Percentiles rank a stretch among this genome's conserved stretches.
These are phyloP conservation scores for Colletotrichum aenigma DNA, from an alignment of 2,329 filamentous ascomycete genomes.

Conservation along the genomic window DNA sequence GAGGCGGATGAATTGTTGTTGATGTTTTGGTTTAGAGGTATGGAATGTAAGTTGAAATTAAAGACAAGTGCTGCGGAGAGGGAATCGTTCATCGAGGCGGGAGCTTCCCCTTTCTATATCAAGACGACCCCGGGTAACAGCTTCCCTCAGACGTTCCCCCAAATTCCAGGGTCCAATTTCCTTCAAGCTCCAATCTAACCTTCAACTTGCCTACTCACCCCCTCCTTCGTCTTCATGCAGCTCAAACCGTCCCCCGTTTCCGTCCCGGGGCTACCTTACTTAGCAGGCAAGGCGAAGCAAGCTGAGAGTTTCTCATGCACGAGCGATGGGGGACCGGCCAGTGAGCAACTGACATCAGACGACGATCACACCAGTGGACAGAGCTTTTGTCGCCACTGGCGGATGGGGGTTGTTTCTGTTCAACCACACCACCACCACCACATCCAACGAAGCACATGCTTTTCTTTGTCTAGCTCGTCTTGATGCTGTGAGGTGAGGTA, in stretches of 20 bases:
- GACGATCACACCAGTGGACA: conserved; percentile 4
- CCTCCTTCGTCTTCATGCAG: neutral
- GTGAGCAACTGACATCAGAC: neutral
- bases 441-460: neutral
- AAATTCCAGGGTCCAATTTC: conserved; percentile 1
- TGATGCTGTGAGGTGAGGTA: neutral
- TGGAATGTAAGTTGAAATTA: neutral
- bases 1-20: neutral
- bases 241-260: neutral
- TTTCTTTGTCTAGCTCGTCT: neutral
- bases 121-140: neutral
- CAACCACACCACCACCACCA: neutral
- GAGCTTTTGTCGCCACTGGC: neutral
- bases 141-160: neutral
- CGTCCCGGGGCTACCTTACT: neutral
- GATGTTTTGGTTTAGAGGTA: neutral
- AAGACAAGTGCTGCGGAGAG: neutral
- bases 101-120: neutral
- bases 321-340: neutral
- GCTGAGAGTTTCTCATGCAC: neutral
- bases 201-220: neutral
- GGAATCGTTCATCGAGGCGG: neutral
- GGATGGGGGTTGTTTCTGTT: neutral
- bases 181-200: neutral
- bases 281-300: neutral